These are phyloP conservation scores for Crithidia fasciculata DNA, from an alignment of 208 protist species.

Conservation along the genomic window DNA sequence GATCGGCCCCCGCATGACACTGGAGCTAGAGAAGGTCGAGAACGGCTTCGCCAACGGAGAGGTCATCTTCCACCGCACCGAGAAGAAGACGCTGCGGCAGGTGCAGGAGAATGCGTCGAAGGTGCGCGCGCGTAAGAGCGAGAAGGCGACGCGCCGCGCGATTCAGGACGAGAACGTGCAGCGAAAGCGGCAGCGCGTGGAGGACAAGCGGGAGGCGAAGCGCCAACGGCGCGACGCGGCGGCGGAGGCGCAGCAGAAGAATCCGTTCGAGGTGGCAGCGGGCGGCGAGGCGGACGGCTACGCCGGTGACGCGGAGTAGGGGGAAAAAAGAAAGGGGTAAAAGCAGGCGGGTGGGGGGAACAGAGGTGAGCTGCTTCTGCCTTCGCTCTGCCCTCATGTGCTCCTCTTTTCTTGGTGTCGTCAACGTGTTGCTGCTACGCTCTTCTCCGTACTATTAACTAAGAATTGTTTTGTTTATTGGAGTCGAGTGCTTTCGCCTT, in stretches of 20 bases:
- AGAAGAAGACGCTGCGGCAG: constrained; percentile 70
- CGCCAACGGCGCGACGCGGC: constrained; percentile 67
- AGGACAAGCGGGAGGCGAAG: constrained; percentile 72
- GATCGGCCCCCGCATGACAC: constrained; percentile 91
- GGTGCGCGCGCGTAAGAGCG: constrained; percentile 67
- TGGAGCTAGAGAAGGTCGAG: constrained; percentile 90
- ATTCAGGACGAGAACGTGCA: constrained; percentile 87
- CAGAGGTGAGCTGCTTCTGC: background rate
- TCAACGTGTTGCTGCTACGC: too few relatives aligned
- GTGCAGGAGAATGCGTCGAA: constrained; percentile 71
- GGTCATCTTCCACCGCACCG: constrained; percentile 80
- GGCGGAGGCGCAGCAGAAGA: constrained; percentile 58
- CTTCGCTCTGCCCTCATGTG: background rate
- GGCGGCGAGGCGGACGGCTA: constrained; percentile 62
- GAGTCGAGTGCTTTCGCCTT: too few relatives aligned
- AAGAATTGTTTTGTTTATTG: too few relatives aligned
- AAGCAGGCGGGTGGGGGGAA: background rate
- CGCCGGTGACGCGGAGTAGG: constrained; percentile 54
- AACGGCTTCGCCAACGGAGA: constrained; percentile 89
- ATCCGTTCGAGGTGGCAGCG: constrained; percentile 77
- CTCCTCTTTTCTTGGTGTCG: background rate
- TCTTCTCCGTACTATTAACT: too few relatives aligned
- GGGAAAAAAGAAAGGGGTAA: constrained; percentile 18
- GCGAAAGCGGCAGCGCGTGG: constrained; percentile 52
- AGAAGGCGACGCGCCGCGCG: constrained; percentile 76